A percentile compares a stretch with the other conserved stretches of the same genome.
Conservation (phyloP, 257 asterid species). For the Solanum chiquidenum region DNA sequence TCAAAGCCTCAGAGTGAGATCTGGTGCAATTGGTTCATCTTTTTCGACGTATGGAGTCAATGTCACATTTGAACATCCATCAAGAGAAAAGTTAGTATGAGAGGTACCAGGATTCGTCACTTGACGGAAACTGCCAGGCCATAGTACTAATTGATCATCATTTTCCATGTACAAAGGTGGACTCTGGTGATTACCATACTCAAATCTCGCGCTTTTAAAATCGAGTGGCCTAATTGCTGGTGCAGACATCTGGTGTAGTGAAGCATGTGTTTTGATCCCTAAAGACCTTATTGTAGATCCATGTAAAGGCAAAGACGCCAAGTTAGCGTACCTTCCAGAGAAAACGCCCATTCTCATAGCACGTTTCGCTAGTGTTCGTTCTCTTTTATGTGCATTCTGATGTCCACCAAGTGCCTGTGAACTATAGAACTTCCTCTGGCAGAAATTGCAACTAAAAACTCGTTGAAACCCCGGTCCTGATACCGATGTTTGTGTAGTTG, state of each 20-base stretch:
- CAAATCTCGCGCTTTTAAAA: slow-evolving; percentile 22
- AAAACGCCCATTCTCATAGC: slow-evolving; percentile 38
- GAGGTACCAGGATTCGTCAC: slow-evolving; percentile 6
- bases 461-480: slow-evolving; percentile 10
- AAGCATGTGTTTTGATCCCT: slow-evolving; percentile 48
- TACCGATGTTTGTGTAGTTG: slow-evolving; percentile 4
- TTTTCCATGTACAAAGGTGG: slow-evolving; percentile 33
- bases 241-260: slow-evolving; percentile 21
- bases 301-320: slow-evolving; percentile 36
- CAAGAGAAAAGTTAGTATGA: slow-evolving; percentile 10
- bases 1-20: slow-evolving; percentile 55
- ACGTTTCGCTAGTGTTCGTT: slow-evolving; percentile 29
- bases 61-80: slow-evolving; percentile 11
- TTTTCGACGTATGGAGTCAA: slow-evolving; percentile 3
- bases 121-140: slow-evolving; percentile 57
- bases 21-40: slow-evolving; percentile 22
- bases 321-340: slow-evolving; percentile 19
- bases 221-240: slow-evolving; percentile 16
- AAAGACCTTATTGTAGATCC: slow-evolving; percentile 44
- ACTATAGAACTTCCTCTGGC: slow-evolving; percentile 32
- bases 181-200: slow-evolving; percentile 11
- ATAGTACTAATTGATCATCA: slow-evolving; percentile 17
- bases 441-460: slow-evolving; percentile 33
- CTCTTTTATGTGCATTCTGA: slow-evolving; percentile 41
- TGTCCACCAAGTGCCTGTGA: slow-evolving; percentile 50